These are phyloP conservation scores for Phylloporus sp. DNA, from an alignment of 768 basidiomycete genomes.

Conservation along the genomic window DNA sequence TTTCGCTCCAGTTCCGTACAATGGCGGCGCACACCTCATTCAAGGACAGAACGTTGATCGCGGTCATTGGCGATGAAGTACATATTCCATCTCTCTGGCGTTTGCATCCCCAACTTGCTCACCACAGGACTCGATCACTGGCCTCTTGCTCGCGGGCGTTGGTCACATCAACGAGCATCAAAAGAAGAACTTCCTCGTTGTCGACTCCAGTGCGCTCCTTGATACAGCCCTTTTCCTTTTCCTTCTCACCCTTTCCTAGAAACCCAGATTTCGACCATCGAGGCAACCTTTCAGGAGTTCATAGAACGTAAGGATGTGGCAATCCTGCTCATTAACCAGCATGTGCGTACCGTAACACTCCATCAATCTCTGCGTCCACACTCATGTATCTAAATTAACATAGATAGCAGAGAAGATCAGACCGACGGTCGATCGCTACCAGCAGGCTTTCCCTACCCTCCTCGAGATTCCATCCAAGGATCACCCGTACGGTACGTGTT, in stretches of 20 bases:
- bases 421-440: constrained; percentile 91
- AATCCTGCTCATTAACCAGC: constrained; percentile 96
- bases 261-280: constrained; percentile 87
- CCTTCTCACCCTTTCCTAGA: constrained; percentile 45
- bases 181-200: constrained; percentile 97
- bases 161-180: constrained; percentile 88
- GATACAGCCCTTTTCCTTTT: neutral
- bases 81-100: constrained; percentile 6
- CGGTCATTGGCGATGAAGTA: constrained; percentile 98
- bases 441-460: constrained; percentile 93
- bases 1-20: constrained; percentile 16
- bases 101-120: constrained; percentile 7
- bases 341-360: constrained; percentile 51
- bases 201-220: constrained; percentile 77
- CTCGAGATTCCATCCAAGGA: constrained; percentile 99
- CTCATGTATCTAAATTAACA: constrained; percentile 10
- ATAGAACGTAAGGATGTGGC: constrained; percentile 94
- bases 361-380: neutral
- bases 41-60: constrained; percentile 84
- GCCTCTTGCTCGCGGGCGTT: constrained; percentile 89
- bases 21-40: constrained; percentile 55
- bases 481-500: constrained; percentile 84
- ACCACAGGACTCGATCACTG: constrained; percentile 90
- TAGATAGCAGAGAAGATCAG: constrained; percentile 98
- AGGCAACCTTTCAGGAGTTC: constrained; percentile 90